Base-by-base conservation (phyloP, 148 eudicot genomes). In the Drosera capensis region DNA sequence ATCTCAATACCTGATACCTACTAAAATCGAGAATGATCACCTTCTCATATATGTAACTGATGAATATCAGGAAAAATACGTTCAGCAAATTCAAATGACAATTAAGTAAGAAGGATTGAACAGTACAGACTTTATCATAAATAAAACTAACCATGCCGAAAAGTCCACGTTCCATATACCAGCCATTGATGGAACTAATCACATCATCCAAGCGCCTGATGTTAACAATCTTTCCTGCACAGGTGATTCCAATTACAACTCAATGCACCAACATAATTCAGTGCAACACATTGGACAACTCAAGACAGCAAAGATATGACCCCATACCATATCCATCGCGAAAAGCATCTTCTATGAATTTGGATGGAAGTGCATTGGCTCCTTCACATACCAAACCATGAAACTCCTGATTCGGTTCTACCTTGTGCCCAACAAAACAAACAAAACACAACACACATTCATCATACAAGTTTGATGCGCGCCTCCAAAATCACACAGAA, bases 91-190 rank as follows among this genome's bases (percentile, higher is more conserved):
- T n/a, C n/a, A n/a, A n/a, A n/a, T n/a, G n/a, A n/a, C n/a, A n/a
- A n/a, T n/a, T n/a, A n/a, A n/a, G n/a, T n/a, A n/a, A n/a, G n/a
- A n/a, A n/a, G n/a, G 5, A 28, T 11, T 0, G 11, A 28, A 28
- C 3, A 9, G 38, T 11, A 9, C 13, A 5, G 34, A 34, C 28
- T 43, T 41, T 49, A 47, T 25, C 8, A 43, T 16, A 21, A 16
- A 7, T 2, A 43, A 23, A 23, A 64, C 80, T 64, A 70, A 92
- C 99, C 99, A 82, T 63, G 74, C 95, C 99, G 65, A 92, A 92
- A 58, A 85, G 94, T 26, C 99, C 99, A 54, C 95, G 75, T 70
- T 92, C 99, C 95, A 86, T 79, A 60, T 92, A 92, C 99, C 99
- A 92, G 38, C 79, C 81, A 71, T 85, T 73, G 35, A 92, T 85